Base-by-base conservation (phyloP, 1,139 yeast species). In the Meyerozyma guilliermondii region DNA sequence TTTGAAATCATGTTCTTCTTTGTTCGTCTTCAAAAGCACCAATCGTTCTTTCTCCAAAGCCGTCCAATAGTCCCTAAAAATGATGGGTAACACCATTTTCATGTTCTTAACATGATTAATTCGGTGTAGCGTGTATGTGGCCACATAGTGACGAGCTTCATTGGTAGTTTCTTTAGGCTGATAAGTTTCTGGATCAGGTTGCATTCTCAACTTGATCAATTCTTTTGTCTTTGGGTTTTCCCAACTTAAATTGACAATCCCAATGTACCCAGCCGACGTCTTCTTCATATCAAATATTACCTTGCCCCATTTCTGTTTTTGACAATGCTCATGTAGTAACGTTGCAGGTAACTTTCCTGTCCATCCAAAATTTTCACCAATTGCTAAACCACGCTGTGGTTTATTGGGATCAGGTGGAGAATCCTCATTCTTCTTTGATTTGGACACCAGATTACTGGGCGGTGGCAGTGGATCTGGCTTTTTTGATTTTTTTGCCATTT, bases 291-390 rank as follows among this genome's bases (percentile, higher is more conserved):
- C 91, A 52, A 86, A 85, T 14, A 74, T 80, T 5, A 88, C 95
- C 51, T 83, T 83, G 45, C 82, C 86, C 98, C 98, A 92, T 61
- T 88, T 87, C 46, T 78, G 81, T 56, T 84, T 86, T 59, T 87
- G 97, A 49, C 95, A 87, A 50, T 83, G 85, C 55, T 92, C 98
- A 56, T 87, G 87, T 4, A 92, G 70, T 28, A 92, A 63, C 0
- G 95, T 83, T 3, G 87, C 89, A 0, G 98, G 98, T 10, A 92
- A 68, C 54, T 92, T 92, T 1, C 98, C 98, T 1, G 97, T 89
- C 97, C 98, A 91, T 4, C 77, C 77, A 59, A 72, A 72, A 51
- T 72, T 72, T 35, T 71, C 78, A 11, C 76, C 76, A 29, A 72
- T 65, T 9, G 65, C 72, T 35, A 68, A 53, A 9, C 78, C 78